Evolutionary conservation across 306 rosid genomes (phyloP).

Genomic region (Hylodesmum podocarpum): DNA sequence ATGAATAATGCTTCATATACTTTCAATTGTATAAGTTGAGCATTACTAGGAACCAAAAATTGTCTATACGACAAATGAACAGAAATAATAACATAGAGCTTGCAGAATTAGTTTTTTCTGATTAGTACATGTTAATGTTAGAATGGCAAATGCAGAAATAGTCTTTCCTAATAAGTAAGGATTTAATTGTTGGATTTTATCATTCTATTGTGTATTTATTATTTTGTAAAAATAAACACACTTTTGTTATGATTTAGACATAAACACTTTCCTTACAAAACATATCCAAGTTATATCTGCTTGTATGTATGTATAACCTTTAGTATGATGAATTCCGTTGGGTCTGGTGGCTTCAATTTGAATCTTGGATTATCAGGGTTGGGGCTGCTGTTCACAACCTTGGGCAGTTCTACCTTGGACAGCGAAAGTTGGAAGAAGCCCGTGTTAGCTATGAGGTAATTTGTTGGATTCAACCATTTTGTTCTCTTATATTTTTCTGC

Average conservation of each 20-base stretch:
- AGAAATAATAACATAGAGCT: not conserved
- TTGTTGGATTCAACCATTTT: constrained; percentile 1
- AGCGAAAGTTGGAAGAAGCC: constrained; percentile 73
- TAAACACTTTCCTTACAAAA: not conserved
- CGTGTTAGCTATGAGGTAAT: constrained; percentile 65
- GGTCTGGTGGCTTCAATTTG: not conserved
- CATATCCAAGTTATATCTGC: not conserved
- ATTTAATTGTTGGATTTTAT: too few relatives aligned
- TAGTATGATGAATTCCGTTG: not conserved
- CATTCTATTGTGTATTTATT: too few relatives aligned
- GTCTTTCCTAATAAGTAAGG: too few relatives aligned
- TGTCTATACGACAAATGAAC: not conserved
- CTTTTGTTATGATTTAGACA: too few relatives aligned
- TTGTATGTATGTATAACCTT: not conserved
- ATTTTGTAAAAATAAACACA: too few relatives aligned
- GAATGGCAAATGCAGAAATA: too few relatives aligned
- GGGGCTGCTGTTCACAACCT: constrained; percentile 85
- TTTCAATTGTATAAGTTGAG: not conserved
- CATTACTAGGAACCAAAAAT: not conserved
- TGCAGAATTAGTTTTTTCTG: not conserved
- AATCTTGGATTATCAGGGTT: constrained; percentile 55
- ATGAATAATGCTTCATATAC: constrained; percentile 20
- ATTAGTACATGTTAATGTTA: too few relatives aligned
- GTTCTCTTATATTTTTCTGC: not conserved
- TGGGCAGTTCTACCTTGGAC: constrained; percentile 80